Percentiles rank a stretch among this genome's conserved stretches.
Evolutionary conservation across 768 basidiomycete genomes (phyloP).

Genomic region (Suillus sp.): DNA sequence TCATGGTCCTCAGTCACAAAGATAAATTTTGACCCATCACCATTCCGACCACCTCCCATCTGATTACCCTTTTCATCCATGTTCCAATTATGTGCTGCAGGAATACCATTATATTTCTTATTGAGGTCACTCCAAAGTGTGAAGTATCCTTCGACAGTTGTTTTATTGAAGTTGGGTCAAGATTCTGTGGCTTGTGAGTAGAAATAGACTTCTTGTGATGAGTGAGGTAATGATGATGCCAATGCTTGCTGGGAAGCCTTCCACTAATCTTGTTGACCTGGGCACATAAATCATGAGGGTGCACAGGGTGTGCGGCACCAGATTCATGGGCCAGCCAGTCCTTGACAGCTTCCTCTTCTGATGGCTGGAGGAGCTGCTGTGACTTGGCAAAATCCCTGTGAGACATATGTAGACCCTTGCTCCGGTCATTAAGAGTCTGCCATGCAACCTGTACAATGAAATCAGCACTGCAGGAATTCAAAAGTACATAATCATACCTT

Average conservation of each 20-base stretch:
- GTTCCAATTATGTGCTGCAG: conserved; percentile 16
- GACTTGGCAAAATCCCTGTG: not conserved
- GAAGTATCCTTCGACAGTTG: conserved; percentile 1
- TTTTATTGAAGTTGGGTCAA: conserved; percentile 13
- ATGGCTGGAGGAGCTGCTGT: not conserved
- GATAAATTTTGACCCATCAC: conserved; percentile 5
- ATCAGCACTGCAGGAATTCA: not conserved
- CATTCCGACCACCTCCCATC: conserved; percentile 11
- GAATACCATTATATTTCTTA: conserved; percentile 12
- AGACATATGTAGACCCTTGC: not conserved
- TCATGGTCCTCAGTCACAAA: conserved; percentile 14
- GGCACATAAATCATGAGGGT: not conserved
- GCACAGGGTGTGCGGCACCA: too few relatives aligned
- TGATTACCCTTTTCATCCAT: conserved; percentile 17
- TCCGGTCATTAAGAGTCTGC: not conserved
- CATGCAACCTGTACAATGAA: not conserved
- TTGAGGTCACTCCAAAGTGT: not conserved
- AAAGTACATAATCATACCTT: not conserved
- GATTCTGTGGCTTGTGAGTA: not conserved
- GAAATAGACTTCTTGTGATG: not conserved
- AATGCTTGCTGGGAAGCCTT: not conserved
- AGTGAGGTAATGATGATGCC: conserved; percentile 1
- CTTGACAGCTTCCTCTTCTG: not conserved
- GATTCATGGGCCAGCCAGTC: not conserved
- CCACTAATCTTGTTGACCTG: not conserved